phyloP scores from a whole-genome alignment of 352 stramenopile species.

The Phytophthora podocarpi region DNA sequence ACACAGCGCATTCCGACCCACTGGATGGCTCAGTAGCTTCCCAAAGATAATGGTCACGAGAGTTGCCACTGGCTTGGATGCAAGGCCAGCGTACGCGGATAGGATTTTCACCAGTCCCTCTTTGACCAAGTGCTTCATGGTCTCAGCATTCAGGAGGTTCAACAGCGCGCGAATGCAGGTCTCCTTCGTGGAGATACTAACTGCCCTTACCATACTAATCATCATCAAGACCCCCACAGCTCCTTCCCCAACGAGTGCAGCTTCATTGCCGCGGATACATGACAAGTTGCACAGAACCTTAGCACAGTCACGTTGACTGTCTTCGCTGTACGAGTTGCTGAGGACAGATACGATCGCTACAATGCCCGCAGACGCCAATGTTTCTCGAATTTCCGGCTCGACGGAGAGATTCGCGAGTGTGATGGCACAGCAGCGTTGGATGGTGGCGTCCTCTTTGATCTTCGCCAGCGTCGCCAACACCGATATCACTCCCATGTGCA shows the following conservation, averaged over 20 bases:
- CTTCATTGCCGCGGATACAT: slow-evolving; percentile 53
- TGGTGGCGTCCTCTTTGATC: slow-evolving; percentile 48
- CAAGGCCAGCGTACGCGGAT: slow-evolving; percentile 45
- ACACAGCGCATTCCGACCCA: slow-evolving; percentile 53
- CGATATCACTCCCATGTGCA: slow-evolving; percentile 55
- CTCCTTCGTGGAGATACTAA: slow-evolving; percentile 67
- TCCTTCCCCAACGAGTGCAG: slow-evolving; percentile 56
- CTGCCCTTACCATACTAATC: slow-evolving; percentile 77
- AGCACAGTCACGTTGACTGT: slow-evolving; percentile 76
- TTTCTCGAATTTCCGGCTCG: slow-evolving; percentile 50
- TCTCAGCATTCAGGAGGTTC: slow-evolving; percentile 68
- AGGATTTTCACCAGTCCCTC: slow-evolving; percentile 78
- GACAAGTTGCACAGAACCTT: slow-evolving; percentile 80
- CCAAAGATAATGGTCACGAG: slow-evolving; percentile 62
- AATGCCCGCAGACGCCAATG: slow-evolving; percentile 52
- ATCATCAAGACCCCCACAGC: slow-evolving; percentile 76
- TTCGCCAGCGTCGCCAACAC: slow-evolving; percentile 64
- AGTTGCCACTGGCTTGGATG: slow-evolving; percentile 26
- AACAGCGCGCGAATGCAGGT: slow-evolving; percentile 67
- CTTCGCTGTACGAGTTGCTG: slow-evolving; percentile 86
- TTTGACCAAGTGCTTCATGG: slow-evolving; percentile 62
- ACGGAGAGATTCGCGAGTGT: slow-evolving; percentile 71
- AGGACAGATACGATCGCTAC: slow-evolving; percentile 59
- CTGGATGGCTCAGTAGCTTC: slow-evolving; percentile 55
- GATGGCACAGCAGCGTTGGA: slow-evolving; percentile 74